Percentiles rank a stretch among this genome's conserved stretches.
These are phyloP conservation scores for Zychaea mexicana DNA, from an alignment of 371 early-diverging fungal genomes.

Conservation along the genomic window DNA sequence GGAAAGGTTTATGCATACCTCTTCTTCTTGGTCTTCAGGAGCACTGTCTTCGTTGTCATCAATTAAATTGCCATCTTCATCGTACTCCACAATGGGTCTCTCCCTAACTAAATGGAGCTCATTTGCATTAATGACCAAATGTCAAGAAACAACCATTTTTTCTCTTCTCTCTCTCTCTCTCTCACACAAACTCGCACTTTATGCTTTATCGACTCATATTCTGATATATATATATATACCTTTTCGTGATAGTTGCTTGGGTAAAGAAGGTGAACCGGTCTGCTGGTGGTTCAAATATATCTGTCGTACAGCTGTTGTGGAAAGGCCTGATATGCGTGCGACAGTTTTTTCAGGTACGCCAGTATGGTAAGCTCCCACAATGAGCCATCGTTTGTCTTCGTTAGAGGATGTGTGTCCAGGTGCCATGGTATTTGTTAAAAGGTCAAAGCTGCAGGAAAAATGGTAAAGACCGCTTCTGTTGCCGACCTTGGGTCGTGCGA, in stretches of 20 bases:
- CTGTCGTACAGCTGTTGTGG: conserved; percentile 45
- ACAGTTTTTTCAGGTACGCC: conserved; percentile 47
- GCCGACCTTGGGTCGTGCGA: too few species aligned
- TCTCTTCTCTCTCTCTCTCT: too few species aligned
- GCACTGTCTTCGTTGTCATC: conserved; percentile 29
- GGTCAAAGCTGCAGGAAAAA: neutral
- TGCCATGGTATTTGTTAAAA: conserved; percentile 3
- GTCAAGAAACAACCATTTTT: neutral
- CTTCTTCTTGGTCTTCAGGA: neutral
- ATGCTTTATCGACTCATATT: neutral
- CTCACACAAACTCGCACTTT: neutral
- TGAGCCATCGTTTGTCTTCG: conserved; percentile 51
- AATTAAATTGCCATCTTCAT: conserved; percentile 45
- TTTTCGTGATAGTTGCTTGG: conserved; percentile 36
- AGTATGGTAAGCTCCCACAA: conserved; percentile 49
- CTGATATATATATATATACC: conserved; percentile 20
- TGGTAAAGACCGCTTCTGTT: too few species aligned
- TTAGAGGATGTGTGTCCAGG: conserved; percentile 16
- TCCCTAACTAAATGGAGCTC: conserved; percentile 24
- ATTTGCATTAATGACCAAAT: neutral
- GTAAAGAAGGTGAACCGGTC: conserved; percentile 43
- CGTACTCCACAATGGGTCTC: conserved; percentile 50
- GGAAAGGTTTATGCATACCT: too few species aligned
- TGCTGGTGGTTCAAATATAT: conserved; percentile 43
- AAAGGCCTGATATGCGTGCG: conserved; percentile 47